Conservation (phyloP, 2,329 filamentous ascomycete genomes). For the Ophiostoma piceae region DNA sequence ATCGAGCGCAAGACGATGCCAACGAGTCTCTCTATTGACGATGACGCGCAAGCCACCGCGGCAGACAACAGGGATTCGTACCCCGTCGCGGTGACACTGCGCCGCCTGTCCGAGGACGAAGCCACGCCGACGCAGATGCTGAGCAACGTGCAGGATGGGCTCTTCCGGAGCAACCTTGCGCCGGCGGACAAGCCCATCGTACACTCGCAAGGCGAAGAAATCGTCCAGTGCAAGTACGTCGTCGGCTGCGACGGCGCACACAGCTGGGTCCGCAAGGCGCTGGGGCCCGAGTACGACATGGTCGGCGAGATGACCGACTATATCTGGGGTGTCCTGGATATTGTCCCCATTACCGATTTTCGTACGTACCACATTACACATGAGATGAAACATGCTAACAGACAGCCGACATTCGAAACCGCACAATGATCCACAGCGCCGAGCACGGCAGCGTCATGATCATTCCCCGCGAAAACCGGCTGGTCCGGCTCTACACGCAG, state of each 20-base stretch:
- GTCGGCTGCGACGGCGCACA: constrained; percentile 66
- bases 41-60: constrained; percentile 36
- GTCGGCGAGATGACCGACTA: constrained; percentile 48
- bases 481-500: constrained; percentile 56
- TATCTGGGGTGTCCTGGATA: constrained; percentile 41
- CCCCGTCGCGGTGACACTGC: constrained; percentile 53
- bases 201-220: constrained; percentile 31
- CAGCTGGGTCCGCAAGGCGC: constrained; percentile 56
- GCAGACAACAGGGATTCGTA: constrained; percentile 43
- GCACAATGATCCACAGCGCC: constrained; percentile 50
- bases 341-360: constrained; percentile 41
- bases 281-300: constrained; percentile 43
- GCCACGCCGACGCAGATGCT: constrained; percentile 40
- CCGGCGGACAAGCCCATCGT: background rate
- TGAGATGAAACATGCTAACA: background rate
- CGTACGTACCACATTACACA: background rate
- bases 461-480: constrained; percentile 54
- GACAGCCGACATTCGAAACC: constrained; percentile 46
- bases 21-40: constrained; percentile 46
- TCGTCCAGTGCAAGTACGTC: constrained; percentile 56
- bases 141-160: constrained; percentile 43
- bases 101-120: constrained; percentile 51
- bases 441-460: constrained; percentile 51
- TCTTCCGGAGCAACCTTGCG: constrained; percentile 52
- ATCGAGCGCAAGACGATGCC: constrained; percentile 56